These are phyloP conservation scores for Dipteronia sinensis DNA, from an alignment of 345 rosid species.

Conservation along the genomic window DNA sequence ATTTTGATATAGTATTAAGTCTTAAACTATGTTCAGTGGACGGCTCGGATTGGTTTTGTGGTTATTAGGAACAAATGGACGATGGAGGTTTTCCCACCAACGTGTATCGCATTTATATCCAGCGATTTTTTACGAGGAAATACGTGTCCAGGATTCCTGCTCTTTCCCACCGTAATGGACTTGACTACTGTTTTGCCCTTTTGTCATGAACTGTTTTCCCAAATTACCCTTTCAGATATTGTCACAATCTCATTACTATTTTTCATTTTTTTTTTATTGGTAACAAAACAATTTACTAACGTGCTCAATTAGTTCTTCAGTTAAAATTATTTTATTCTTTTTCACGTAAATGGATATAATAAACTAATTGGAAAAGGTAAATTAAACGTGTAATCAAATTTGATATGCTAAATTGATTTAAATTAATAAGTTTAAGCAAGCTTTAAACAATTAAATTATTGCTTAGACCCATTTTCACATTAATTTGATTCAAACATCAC, in stretches of 20 bases:
- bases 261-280: too few species aligned
- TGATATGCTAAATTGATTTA: too few species aligned
- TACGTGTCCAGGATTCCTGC: background rate
- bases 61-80: background rate
- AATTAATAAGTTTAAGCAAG: too few species aligned
- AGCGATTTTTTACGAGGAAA: background rate
- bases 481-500: too few species aligned
- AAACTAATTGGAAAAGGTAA: too few species aligned
- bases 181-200: background rate
- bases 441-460: too few species aligned
- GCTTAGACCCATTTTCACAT: too few species aligned
- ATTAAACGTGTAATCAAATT: too few species aligned
- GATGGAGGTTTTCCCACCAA: background rate
- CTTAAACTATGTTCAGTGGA: background rate
- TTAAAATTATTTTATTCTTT: too few species aligned
- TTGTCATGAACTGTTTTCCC: background rate
- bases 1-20: background rate
- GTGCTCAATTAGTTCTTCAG: too few species aligned
- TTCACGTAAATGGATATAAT: too few species aligned
- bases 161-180: background rate
- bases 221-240: constrained; percentile 11
- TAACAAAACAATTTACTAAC: too few species aligned
- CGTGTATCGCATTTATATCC: background rate
- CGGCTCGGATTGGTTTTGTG: background rate
- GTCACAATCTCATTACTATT: background rate